A percentile compares a stretch with the other conserved stretches of the same genome.
phyloP scores from a whole-genome alignment of 306 rosid species.

The Quercus berberidifolia region DNA sequence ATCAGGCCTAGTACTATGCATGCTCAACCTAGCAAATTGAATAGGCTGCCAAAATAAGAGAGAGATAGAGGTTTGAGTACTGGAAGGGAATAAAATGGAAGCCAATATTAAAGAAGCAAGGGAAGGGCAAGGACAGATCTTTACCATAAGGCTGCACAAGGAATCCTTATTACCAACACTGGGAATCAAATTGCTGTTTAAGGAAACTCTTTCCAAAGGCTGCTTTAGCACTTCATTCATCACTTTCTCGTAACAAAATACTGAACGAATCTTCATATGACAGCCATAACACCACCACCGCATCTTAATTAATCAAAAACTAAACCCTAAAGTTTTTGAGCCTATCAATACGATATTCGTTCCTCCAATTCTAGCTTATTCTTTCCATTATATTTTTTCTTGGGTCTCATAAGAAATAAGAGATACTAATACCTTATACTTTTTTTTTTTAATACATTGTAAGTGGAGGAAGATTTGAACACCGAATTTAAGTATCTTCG shows the following conservation, averaged over 20 bases:
- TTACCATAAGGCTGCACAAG: conserved; percentile 31
- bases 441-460: background rate
- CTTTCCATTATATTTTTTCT: background rate
- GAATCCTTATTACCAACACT: conserved; percentile 42
- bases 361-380: conserved; percentile 6
- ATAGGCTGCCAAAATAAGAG: background rate
- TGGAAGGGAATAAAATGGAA: background rate
- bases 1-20: too few species aligned
- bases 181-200: conserved; percentile 44
- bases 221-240: conserved; percentile 38
- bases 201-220: conserved; percentile 45
- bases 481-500: too few species aligned
- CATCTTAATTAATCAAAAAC: background rate
- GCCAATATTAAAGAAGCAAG: background rate
- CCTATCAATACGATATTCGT: conserved; percentile 20
- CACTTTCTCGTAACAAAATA: conserved; percentile 47
- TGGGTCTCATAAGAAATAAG: background rate
- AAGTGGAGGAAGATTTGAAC: background rate
- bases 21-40: background rate
- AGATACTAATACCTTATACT: background rate
- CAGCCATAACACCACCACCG: conserved; percentile 30
- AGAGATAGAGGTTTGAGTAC: background rate
- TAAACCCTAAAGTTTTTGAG: conserved; percentile 29
- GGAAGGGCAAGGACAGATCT: conserved; percentile 6
- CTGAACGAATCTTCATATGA: conserved; percentile 32